A percentile compares a stretch with the other conserved stretches of the same genome.
Evolutionary conservation across 495 filamentous ascomycete species (phyloP).

Genomic region (Corynascus novoguineensis): DNA sequence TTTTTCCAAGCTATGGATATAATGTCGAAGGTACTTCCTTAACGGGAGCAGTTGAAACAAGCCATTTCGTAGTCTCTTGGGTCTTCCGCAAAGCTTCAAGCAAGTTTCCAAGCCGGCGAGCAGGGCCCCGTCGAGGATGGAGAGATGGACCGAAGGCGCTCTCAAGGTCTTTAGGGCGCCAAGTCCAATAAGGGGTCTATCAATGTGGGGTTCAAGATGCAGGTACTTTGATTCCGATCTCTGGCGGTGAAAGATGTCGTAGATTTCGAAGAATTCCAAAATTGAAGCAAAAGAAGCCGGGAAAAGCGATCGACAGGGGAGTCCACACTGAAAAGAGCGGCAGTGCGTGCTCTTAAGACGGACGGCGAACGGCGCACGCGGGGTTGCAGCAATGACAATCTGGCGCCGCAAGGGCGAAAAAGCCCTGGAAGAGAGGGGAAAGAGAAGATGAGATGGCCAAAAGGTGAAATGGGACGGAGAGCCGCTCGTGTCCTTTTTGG

Average conservation of each 20-base stretch:
- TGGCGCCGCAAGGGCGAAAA: not conserved
- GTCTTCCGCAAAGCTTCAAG: not conserved
- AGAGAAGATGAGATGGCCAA: not conserved
- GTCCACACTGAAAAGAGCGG: slow-evolving; percentile 1
- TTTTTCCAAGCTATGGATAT: not conserved
- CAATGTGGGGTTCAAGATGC: slow-evolving; percentile 9
- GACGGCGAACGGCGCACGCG: not conserved
- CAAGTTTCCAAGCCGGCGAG: not conserved
- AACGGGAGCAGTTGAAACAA: not conserved
- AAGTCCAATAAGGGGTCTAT: slow-evolving; percentile 7
- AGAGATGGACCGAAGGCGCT: not conserved
- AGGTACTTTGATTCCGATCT: not conserved
- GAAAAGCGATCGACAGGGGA: slow-evolving; percentile 1
- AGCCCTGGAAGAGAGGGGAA: not conserved
- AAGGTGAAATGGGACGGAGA: not conserved
- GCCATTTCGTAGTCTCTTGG: slow-evolving; percentile 5
- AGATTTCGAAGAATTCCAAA: not conserved
- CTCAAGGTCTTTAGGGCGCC: not conserved
- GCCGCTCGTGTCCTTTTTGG: slow-evolving; percentile 16
- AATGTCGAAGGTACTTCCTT: not conserved
- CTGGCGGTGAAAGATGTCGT: not conserved
- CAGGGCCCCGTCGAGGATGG: not conserved
- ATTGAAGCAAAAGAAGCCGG: not conserved
- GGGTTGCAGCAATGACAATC: not conserved
- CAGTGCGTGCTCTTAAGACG: not conserved